phyloP scores from a whole-genome alignment of 2,329 filamentous ascomycete genomes.

The Rhynchosporium agropyri region DNA sequence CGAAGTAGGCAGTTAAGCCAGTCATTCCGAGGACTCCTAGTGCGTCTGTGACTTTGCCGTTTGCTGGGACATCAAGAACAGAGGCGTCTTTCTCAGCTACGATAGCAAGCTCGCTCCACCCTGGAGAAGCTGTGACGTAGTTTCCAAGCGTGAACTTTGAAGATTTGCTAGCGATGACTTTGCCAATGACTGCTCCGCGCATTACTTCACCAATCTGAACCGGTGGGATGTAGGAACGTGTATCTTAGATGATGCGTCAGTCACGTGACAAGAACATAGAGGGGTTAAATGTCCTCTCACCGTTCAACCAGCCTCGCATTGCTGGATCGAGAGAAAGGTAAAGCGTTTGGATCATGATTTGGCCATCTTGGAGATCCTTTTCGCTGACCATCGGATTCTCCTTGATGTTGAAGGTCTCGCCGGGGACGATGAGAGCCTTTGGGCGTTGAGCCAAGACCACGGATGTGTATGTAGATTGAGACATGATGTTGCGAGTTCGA shows the following conservation, averaged over 20 bases:
- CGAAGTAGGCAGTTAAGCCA: conserved; percentile 76
- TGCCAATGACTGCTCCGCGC: conserved; percentile 63
- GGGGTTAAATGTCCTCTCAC: neutral
- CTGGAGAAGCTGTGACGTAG: conserved; percentile 56
- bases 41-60: conserved; percentile 57
- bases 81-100: conserved; percentile 55
- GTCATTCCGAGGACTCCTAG: conserved; percentile 66
- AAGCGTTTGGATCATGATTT: conserved; percentile 62
- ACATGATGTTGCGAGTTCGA: conserved; percentile 38
- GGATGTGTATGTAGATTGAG: conserved; percentile 40
- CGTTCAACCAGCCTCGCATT: conserved; percentile 74
- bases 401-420: conserved; percentile 63
- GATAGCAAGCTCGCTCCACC: conserved; percentile 70
- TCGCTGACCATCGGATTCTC: conserved; percentile 50
- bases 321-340: conserved; percentile 74
- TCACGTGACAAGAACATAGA: conserved; percentile 18
- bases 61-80: conserved; percentile 46
- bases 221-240: conserved; percentile 67
- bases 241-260: conserved; percentile 39
- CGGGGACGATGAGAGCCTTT: conserved; percentile 60
- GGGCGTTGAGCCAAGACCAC: conserved; percentile 68
- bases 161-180: conserved; percentile 63
- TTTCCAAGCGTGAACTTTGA: conserved; percentile 57
- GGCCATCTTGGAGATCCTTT: conserved; percentile 60
- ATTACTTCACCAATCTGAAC: conserved; percentile 69